Percentiles rank a stretch among this genome's conserved stretches.
These are phyloP conservation scores for Mycena pura DNA, from an alignment of 768 basidiomycete genomes.

Conservation along the genomic window DNA sequence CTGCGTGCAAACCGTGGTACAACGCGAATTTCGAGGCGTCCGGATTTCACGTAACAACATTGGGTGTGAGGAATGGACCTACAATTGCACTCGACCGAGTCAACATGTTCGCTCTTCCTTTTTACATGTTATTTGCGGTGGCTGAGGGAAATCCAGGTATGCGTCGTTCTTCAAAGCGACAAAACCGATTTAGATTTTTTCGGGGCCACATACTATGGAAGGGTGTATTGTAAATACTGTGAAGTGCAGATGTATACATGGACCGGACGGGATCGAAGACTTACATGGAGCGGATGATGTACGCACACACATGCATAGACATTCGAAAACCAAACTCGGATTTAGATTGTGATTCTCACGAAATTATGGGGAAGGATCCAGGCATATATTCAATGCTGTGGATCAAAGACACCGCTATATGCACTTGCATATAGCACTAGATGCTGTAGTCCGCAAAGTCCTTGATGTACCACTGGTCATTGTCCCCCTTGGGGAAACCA, in stretches of 20 bases:
- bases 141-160: background rate
- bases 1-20: conserved; percentile 63
- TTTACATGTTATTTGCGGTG: background rate
- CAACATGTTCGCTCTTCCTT: conserved; percentile 56
- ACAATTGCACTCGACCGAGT: conserved; percentile 58
- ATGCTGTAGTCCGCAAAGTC: background rate
- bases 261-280: too few relatives aligned
- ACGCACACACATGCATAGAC: too few relatives aligned
- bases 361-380: background rate
- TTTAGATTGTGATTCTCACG: background rate
- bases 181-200: too few relatives aligned
- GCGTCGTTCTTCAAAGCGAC: conserved; percentile 39
- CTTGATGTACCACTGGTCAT: background rate
- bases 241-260: too few relatives aligned
- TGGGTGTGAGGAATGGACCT: conserved; percentile 46
- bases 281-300: too few relatives aligned
- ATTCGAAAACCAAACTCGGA: background rate
- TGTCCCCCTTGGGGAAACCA: background rate
- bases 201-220: too few relatives aligned
- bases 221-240: too few relatives aligned
- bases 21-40: conserved; percentile 50
- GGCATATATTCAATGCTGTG: background rate
- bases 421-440: background rate
- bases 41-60: conserved; percentile 48
- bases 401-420: background rate